A percentile compares a stretch with the other conserved stretches of the same genome.
These are phyloP conservation scores for Isoetes taiwanensis DNA, from an alignment of 75 land plant genomes.

Conservation along the genomic window DNA sequence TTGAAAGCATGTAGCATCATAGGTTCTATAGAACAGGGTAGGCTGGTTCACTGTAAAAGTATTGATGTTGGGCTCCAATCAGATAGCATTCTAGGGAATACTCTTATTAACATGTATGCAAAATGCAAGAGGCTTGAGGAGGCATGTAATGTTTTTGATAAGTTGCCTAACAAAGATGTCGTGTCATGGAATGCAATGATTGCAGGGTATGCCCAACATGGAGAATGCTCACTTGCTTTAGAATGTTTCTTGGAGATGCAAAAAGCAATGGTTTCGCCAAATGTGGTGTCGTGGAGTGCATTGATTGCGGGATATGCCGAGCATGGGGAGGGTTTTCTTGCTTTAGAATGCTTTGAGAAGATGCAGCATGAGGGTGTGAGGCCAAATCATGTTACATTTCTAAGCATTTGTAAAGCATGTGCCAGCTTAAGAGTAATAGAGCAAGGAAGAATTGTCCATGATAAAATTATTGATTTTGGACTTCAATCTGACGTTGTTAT, in stretches of 20 bases:
- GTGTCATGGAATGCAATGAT: conserved; percentile 24
- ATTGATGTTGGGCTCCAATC: conserved; percentile 1
- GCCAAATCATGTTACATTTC: conserved; percentile 30
- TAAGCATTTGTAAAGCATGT: conserved; percentile 28
- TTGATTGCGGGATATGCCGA: conserved; percentile 51
- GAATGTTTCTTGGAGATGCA: conserved; percentile 10
- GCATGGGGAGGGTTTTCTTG: conserved; percentile 20
- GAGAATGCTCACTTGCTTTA: conserved; percentile 19
- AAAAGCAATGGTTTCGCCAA: conserved; percentile 12
- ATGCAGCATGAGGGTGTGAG: conserved; percentile 27
- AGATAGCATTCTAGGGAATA: conserved; percentile 8
- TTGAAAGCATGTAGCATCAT: conserved; percentile 49
- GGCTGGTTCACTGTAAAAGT: not conserved
- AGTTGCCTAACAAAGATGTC: conserved; percentile 7
- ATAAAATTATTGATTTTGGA: conserved; percentile 12
- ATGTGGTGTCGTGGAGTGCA: conserved; percentile 49
- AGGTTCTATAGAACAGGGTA: conserved; percentile 13
- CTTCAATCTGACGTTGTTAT: conserved; percentile 23
- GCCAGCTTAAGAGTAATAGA: conserved; percentile 25
- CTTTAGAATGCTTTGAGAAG: conserved; percentile 29
- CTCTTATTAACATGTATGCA: conserved; percentile 26
- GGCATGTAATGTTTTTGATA: not conserved
- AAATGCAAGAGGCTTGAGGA: conserved; percentile 21
- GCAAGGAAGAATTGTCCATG: conserved; percentile 33
- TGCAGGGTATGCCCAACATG: conserved; percentile 15